Evolutionary conservation across 2,329 filamentous ascomycete genomes (phyloP), one percentile per base, ranked within the genome.

Genomic region (Thelonectria blattea): DNA sequence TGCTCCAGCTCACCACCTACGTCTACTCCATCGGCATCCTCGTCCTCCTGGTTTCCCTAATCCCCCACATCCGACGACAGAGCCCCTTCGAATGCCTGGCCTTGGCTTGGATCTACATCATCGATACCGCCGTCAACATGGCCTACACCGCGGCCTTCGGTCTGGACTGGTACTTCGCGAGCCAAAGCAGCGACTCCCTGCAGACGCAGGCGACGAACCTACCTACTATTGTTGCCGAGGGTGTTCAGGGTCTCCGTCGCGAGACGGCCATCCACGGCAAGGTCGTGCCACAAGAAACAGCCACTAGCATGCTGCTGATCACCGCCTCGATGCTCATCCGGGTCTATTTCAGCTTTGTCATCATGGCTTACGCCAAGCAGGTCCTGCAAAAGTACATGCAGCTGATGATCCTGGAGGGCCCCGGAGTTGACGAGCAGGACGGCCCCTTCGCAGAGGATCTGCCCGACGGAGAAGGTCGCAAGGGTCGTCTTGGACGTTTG

Each of bases 1-100:
- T 88, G 30, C 84, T 95, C 22, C 94, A 97, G 77, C 84, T 97
- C 58, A 91, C 90, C 59, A 95, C 96, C 83, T 97, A 97, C 82
- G 83, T 96, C 50, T 96, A 96, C 83, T 95, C 91, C 24, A 83
- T 95, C 62, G 69, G 86, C 64, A 85, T 91, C 27, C 86, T 97
- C 65, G 80, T 83, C 65, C 78, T 90, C 47, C 85, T 91, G 67
- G 82, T 85, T 52, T 85, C 87, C 70, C 88, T 96, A 49, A 85
- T 91, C 71, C 91, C 91, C 50, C 90, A 95, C 74, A 91, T 97
- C 73, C 89, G 91, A 65, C 85, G 86, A 69, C 90, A 92, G 71
- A 88, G 85, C 30, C 91, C 92, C 1, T 86, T 97, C 58, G 88
- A 96, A 72, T 91, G 88, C 68, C 83, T 97, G 24, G 85, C 88